Conservation (phyloP, 345 rosid genomes). For the Arabidopsis thaliana region TAIR10.1 NC_003074.8:5045501-5046000, state of each 20-base stretch:
- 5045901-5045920: slow-evolving; percentile 18
- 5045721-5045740: slow-evolving; percentile 10
- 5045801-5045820: neutral
- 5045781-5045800: neutral
- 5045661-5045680: neutral
- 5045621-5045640: slow-evolving; percentile 22
- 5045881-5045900: neutral
- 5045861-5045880: neutral
- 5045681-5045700: neutral
- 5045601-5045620: slow-evolving; percentile 27
- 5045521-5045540: slow-evolving; percentile 5
- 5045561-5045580: neutral
- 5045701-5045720: neutral
- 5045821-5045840: neutral
- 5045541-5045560: slow-evolving; percentile 29
- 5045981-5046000: neutral
- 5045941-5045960: neutral
- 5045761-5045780: slow-evolving; percentile 1
- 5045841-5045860: neutral
- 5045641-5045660: slow-evolving; percentile 29
- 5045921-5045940: neutral
- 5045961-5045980: neutral
- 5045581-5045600: neutral
- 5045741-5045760: neutral
- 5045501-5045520: neutral